Evolutionary conservation across 768 basidiomycete genomes (phyloP).

Genomic region (Mycena pura): DNA sequence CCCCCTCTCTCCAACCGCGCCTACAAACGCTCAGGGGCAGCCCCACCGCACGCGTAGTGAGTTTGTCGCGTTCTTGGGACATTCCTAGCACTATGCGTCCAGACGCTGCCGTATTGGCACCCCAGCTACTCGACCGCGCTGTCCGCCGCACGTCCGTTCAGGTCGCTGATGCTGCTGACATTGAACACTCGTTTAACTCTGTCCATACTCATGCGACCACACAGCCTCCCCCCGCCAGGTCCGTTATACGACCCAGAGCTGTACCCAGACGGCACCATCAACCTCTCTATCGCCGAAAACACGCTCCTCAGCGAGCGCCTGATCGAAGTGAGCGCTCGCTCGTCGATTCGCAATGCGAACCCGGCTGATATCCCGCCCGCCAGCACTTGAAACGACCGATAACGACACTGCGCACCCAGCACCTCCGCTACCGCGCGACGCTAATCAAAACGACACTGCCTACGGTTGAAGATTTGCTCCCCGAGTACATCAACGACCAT

Average conservation of each 20-base stretch:
- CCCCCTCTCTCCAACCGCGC: conserved; percentile 11
- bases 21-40: neutral
- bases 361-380: neutral
- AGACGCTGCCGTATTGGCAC: neutral
- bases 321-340: conserved; percentile 13
- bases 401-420: conserved; percentile 2
- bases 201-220: too few relatives aligned
- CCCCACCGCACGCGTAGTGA: conserved; percentile 15
- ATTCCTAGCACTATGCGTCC: neutral
- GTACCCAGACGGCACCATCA: conserved; percentile 19
- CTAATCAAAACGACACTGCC: conserved; percentile 14
- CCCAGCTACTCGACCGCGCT: neutral
- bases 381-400: conserved; percentile 21
- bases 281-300: conserved; percentile 26
- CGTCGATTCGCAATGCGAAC: neutral
- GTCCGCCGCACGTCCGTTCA: too few relatives aligned
- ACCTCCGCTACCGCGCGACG: conserved; percentile 19
- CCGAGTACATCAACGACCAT: conserved; percentile 23
- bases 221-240: neutral
- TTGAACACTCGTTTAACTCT: too few relatives aligned
- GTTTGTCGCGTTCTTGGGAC: neutral
- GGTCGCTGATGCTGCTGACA: too few relatives aligned
- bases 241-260: conserved; percentile 23
- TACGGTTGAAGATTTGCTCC: conserved; percentile 23
- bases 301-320: conserved; percentile 14